Base-by-base conservation (phyloP, 169 alveolate species). In the Fabrea salina region DNA sequence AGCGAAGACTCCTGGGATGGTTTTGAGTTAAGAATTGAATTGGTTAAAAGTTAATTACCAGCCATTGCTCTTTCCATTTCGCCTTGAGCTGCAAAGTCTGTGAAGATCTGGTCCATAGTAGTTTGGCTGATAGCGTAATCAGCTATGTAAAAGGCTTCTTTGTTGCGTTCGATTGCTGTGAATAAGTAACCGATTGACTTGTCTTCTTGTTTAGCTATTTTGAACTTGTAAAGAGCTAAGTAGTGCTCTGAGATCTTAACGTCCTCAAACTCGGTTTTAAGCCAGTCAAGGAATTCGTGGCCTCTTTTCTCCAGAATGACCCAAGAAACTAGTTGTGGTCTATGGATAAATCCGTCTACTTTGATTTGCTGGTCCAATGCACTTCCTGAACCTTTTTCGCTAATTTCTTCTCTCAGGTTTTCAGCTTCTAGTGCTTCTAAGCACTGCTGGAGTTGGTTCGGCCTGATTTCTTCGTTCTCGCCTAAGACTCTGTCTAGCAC, bases 221-320 rank as follows among this genome's bases (percentile, higher is more conserved):
- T 75, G 58, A 64, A 71, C 27, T 83, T 79, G 57, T 64, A 79
- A 47, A 84, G 70, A 40, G 72, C 47, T 13, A 56, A 33, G 39
- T 50, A 75, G 27, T 84, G 90, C 43, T 84, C 90, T 37, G 75
- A 75, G n/a, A 79, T 40, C 25, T 75, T 80, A 53, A 51, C 80
- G 3, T 61, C 40, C 19, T 75, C 74, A 32, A 83, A 66, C 32
- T 64, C 32, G 5, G 27, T 13, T 16, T 50, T 37, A 19, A 83
- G 30, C 53, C 61, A 83, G 0, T 64, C 43, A 37, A 47, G 25
- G 25, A 83, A 22, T 61, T 39, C 16, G 22, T 41, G 35, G 25
- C 85, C 85, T 16, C 33, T 4, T 7, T 71, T 49, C 51, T 83
- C 89, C 7, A 83, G 47, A n/a, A 67, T 37, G 13, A 27, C 39